Evolutionary conservation across 148 eudicot species (phyloP).

Genomic region (Chenopodium album): DNA sequence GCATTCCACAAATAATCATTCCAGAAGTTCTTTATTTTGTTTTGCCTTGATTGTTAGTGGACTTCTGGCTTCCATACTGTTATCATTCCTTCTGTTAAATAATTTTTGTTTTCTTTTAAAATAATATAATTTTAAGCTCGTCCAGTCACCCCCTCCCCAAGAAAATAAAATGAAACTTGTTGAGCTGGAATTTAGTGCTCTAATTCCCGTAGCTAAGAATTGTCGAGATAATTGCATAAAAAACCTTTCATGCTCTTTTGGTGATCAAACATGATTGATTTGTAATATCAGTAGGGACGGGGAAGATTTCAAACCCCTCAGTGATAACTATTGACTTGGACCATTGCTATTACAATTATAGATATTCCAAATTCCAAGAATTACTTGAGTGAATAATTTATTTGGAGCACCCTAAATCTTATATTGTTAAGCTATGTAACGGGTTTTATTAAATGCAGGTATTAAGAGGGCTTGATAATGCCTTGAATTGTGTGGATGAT

Average conservation of each 20-base stretch:
- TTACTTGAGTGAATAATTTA: background rate
- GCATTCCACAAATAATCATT: background rate
- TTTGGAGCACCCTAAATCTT: constrained; percentile 7
- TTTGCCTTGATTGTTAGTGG: background rate
- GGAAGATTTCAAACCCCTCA: background rate
- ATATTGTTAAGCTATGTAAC: background rate
- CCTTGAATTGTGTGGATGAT: constrained; percentile 79
- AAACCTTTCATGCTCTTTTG: background rate
- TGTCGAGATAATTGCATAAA: background rate
- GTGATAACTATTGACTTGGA: background rate
- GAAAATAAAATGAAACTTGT: background rate
- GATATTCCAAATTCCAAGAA: background rate
- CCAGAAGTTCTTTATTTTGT: no score
- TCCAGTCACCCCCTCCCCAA: background rate
- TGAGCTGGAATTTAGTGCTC: background rate
- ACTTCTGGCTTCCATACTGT: background rate
- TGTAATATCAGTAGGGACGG: background rate
- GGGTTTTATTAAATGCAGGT: constrained; percentile 52
- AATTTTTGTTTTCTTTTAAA: no score
- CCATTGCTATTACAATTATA: background rate
- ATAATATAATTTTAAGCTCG: no score
- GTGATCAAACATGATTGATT: background rate
- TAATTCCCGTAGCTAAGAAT: background rate
- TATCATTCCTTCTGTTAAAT: background rate
- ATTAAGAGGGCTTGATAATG: constrained; percentile 71